Conservation (phyloP, 305 asterid species). For the Solanum hybrid region DNA sequence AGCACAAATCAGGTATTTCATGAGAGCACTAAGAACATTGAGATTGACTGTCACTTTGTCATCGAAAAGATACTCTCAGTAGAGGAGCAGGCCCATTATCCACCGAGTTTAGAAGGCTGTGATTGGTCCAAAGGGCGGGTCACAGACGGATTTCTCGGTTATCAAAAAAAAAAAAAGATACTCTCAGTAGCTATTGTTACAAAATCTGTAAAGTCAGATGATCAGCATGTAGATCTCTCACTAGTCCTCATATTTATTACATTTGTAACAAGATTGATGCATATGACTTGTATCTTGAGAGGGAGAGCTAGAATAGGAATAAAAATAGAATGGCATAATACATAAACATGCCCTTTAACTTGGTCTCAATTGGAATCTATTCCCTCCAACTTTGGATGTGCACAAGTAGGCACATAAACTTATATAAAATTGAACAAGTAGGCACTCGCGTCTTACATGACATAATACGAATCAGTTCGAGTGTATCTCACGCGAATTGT, state of each 20-base stretch:
- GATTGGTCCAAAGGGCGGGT: too few relatives aligned
- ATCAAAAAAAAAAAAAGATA: neutral
- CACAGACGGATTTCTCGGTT: too few relatives aligned
- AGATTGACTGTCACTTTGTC: neutral
- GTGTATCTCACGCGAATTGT: neutral
- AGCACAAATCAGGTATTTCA: neutral
- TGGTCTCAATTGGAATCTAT: neutral
- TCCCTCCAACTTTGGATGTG: neutral
- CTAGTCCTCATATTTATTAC: neutral
- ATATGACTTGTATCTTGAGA: neutral
- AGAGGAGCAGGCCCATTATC: neutral
- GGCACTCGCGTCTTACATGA: neutral
- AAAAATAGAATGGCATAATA: neutral
- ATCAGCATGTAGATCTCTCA: neutral
- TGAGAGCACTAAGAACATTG: neutral
- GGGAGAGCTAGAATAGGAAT: neutral
- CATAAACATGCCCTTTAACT: neutral
- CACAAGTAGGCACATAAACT: neutral
- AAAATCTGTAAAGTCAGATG: neutral
- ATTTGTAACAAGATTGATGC: neutral
- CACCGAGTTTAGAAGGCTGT: too few relatives aligned
- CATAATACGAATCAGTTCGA: too few relatives aligned
- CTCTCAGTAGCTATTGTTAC: neutral
- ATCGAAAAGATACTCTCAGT: neutral
- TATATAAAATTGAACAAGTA: neutral